phyloP scores from a whole-genome alignment of 2,329 filamentous ascomycete genomes.

The Trichoderma sp. region DNA sequence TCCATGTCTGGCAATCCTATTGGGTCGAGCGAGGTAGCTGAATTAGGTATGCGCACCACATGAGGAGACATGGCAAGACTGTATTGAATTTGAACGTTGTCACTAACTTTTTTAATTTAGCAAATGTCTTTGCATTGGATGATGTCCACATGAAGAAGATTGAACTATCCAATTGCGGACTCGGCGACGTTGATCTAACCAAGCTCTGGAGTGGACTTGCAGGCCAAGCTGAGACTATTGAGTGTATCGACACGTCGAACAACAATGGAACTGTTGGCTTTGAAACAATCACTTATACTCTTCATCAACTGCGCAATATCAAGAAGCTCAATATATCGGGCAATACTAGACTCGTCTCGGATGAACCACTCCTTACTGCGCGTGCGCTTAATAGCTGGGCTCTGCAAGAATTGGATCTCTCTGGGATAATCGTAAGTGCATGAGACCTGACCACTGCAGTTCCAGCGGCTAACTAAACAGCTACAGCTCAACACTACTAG shows the following conservation, averaged over 20 bases:
- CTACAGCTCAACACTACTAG: conserved; percentile 50
- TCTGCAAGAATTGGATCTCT: conserved; percentile 55
- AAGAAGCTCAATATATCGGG: conserved; percentile 51
- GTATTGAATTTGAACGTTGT: not conserved
- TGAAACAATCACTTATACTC: conserved; percentile 44
- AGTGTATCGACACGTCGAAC: conserved; percentile 51
- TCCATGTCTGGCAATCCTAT: conserved; percentile 51
- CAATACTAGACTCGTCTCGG: conserved; percentile 47
- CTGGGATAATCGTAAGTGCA: conserved; percentile 49
- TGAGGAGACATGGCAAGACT: not conserved
- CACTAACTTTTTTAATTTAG: conserved; percentile 18
- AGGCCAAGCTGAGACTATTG: conserved; percentile 45
- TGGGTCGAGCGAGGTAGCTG: conserved; percentile 46
- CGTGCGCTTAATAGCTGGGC: conserved; percentile 43
- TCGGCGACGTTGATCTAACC: conserved; percentile 49
- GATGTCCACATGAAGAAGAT: conserved; percentile 46
- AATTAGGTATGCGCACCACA: conserved; percentile 42
- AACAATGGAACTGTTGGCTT: conserved; percentile 52
- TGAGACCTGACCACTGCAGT: too few relatives aligned
- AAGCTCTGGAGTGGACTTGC: conserved; percentile 49
- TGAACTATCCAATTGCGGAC: conserved; percentile 50
- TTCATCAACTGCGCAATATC: conserved; percentile 45
- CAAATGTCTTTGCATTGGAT: conserved; percentile 35
- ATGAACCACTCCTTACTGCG: conserved; percentile 47
- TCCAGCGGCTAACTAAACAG: conserved; percentile 3